A percentile compares a stretch with the other conserved stretches of the same genome.
phyloP scores from a whole-genome alignment of 768 basidiomycete genomes.

The Amanita subjunquillea region DNA sequence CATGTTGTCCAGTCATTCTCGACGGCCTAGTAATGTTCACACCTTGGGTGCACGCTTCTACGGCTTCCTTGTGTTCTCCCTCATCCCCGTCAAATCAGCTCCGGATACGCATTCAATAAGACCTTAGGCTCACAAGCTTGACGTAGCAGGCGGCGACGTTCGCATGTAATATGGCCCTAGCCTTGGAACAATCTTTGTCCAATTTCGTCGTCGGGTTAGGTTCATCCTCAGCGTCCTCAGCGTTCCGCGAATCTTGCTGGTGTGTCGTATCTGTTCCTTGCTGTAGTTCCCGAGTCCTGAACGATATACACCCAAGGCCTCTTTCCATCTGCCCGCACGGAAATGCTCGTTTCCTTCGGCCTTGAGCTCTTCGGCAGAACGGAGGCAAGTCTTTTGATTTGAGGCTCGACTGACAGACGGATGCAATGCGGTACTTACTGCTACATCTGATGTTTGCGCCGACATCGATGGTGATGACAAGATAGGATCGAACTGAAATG shows the following conservation, averaged over 20 bases:
- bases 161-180: slow-evolving; percentile 67
- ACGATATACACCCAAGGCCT: slow-evolving; percentile 63
- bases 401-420: background rate
- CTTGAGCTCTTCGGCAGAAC: slow-evolving; percentile 51
- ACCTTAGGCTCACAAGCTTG: slow-evolving; percentile 47
- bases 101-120: background rate
- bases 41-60: slow-evolving; percentile 76
- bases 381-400: background rate
- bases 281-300: slow-evolving; percentile 63
- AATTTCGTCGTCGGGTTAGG: slow-evolving; percentile 13
- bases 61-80: slow-evolving; percentile 74
- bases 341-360: slow-evolving; percentile 68
- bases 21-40: slow-evolving; percentile 1
- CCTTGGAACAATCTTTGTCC: slow-evolving; percentile 40
- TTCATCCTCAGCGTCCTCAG: background rate
- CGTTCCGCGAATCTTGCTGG: slow-evolving; percentile 7
- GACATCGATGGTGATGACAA: background rate
- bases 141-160: slow-evolving; percentile 84
- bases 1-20: background rate
- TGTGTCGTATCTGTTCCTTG: slow-evolving; percentile 17
- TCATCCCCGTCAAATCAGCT: slow-evolving; percentile 17
- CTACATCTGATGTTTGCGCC: background rate
- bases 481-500: background rate
- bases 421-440: background rate
- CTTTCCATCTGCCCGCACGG: slow-evolving; percentile 51